Conservation (phyloP, 2,329 filamentous ascomycete species). For the Eutypella sp. region DNA sequence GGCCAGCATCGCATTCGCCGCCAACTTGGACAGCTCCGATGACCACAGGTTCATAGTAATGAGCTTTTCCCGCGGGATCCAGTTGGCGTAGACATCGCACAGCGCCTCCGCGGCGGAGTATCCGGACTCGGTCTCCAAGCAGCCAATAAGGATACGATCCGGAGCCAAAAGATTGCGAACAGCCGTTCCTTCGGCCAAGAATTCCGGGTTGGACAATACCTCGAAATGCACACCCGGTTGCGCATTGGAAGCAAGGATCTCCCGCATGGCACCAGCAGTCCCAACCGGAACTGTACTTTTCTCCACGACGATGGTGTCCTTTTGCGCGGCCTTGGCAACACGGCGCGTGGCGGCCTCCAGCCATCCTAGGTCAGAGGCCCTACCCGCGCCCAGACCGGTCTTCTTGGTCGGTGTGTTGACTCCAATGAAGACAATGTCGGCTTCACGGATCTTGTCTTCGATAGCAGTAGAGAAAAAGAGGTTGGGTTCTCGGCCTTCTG, state of each 20-base stretch:
- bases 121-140: constrained; percentile 54
- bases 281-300: constrained; percentile 77
- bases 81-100: constrained; percentile 61
- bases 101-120: constrained; percentile 58
- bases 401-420: constrained; percentile 78
- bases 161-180: constrained; percentile 65
- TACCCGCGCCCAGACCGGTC: constrained; percentile 63
- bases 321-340: constrained; percentile 61
- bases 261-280: constrained; percentile 64
- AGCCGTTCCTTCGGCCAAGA: constrained; percentile 72
- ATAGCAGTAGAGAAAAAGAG: constrained; percentile 70
- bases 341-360: constrained; percentile 65
- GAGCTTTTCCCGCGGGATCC: constrained; percentile 64
- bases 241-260: constrained; percentile 48
- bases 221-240: constrained; percentile 58
- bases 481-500: constrained; percentile 53
- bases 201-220: constrained; percentile 77
- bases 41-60: constrained; percentile 71
- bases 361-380: constrained; percentile 66
- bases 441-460: constrained; percentile 54
- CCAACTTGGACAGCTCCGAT: constrained; percentile 73
- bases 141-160: constrained; percentile 72
- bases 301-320: constrained; percentile 71
- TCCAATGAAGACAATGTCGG: constrained; percentile 69
- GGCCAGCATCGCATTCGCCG: constrained; percentile 74